Conservation (phyloP, 495 filamentous ascomycete species). For the Apiosordaria backusii region DNA sequence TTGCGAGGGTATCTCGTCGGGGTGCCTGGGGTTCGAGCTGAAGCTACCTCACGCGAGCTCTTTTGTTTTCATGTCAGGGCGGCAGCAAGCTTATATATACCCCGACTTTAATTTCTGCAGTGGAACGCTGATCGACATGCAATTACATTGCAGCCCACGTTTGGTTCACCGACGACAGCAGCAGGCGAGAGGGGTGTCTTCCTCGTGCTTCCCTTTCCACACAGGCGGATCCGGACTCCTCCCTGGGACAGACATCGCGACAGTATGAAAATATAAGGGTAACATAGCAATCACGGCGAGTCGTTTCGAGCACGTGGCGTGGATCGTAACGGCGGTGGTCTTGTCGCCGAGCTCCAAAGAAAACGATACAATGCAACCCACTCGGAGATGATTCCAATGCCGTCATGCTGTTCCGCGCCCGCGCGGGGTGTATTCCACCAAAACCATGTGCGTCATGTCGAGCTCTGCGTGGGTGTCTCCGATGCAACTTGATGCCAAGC, state of each 20-base stretch:
- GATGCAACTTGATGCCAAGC: conserved; percentile 1
- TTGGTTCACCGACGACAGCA: neutral
- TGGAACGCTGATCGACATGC: neutral
- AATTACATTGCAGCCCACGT: neutral
- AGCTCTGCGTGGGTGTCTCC: neutral
- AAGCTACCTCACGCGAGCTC: conserved; percentile 12
- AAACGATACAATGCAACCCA: neutral
- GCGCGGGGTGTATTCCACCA: neutral
- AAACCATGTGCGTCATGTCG: neutral
- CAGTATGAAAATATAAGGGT: neutral
- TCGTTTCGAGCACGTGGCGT: neutral
- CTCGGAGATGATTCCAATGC: neutral
- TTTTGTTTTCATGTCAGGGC: neutral
- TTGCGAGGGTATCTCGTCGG: conserved; percentile 13
- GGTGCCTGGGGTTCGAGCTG: neutral
- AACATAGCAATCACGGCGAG: neutral
- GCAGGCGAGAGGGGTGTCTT: neutral
- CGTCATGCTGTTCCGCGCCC: neutral
- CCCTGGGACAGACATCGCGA: neutral
- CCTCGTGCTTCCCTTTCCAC: neutral
- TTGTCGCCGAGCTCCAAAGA: neutral
- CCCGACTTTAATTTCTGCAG: neutral
- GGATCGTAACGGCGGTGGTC: neutral
- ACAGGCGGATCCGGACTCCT: neutral
- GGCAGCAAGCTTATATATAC: conserved; percentile 6